Evolutionary conservation across 208 protist genomes (phyloP).

Genomic region (Blechomonas ayalai): DNA sequence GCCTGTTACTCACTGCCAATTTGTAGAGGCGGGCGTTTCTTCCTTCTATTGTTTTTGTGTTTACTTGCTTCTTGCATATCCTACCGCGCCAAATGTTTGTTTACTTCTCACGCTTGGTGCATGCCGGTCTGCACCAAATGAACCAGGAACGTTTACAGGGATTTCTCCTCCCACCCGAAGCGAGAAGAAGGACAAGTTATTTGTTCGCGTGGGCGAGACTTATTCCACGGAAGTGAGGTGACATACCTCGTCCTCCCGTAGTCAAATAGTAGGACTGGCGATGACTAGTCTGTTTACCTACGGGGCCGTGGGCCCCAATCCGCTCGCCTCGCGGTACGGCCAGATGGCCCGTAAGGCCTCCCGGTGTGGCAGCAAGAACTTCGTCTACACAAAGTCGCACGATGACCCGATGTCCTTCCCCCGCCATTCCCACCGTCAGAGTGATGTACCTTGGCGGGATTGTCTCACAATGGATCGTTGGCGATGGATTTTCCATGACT

Average conservation of each 20-base stretch:
- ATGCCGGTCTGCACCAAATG: too few relatives aligned
- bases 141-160: too few relatives aligned
- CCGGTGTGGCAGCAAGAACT: slow-evolving; percentile 78
- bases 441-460: slow-evolving; percentile 66
- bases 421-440: slow-evolving; percentile 72
- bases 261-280: too few relatives aligned
- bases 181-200: too few relatives aligned
- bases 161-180: too few relatives aligned
- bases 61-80: too few relatives aligned
- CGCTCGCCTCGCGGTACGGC: slow-evolving; percentile 58
- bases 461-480: slow-evolving; percentile 58
- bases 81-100: too few relatives aligned
- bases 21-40: not conserved
- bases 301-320: slow-evolving; percentile 60
- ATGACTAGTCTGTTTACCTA: slow-evolving; percentile 82
- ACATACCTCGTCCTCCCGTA: too few relatives aligned
- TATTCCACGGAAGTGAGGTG: too few relatives aligned
- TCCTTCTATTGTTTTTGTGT: slow-evolving; percentile 3
- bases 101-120: too few relatives aligned
- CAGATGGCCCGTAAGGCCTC: slow-evolving; percentile 53
- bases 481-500: slow-evolving; percentile 86
- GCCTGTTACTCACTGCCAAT: too few relatives aligned
- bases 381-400: slow-evolving; percentile 70
- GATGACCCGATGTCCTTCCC: slow-evolving; percentile 65
- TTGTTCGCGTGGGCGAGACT: too few relatives aligned